These are phyloP conservation scores for Marchantia paleacea DNA, from an alignment of 225 moss, liverwort and hornwort genomes.

Conservation along the genomic window DNA sequence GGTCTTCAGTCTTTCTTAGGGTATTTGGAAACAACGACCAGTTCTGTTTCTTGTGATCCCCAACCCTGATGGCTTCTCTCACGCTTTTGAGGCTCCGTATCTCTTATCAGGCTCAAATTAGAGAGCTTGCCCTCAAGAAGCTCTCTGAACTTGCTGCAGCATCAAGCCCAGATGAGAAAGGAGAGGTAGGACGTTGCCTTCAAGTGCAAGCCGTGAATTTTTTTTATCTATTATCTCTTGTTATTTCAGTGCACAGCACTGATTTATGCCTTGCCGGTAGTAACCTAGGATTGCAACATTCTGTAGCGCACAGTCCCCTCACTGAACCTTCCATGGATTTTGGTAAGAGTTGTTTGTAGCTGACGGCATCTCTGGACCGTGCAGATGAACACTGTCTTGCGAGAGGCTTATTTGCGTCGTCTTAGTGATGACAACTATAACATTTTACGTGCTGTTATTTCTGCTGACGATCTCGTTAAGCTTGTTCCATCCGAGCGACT, in stretches of 20 bases:
- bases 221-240: too few relatives aligned
- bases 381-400: conserved; percentile 64
- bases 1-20: too few relatives aligned
- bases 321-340: background rate
- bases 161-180: conserved; percentile 20
- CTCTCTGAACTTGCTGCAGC: conserved; percentile 62
- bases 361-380: conserved; percentile 6
- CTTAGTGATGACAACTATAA: conserved; percentile 66
- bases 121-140: conserved; percentile 72
- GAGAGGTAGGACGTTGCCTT: conserved; percentile 29
- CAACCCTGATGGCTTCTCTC: too few relatives aligned
- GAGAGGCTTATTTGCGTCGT: conserved; percentile 64
- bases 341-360: background rate
- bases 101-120: conserved; percentile 57
- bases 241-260: background rate
- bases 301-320: background rate
- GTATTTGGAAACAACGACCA: too few relatives aligned
- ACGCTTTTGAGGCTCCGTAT: background rate
- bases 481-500: conserved; percentile 59
- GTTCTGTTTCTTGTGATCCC: too few relatives aligned
- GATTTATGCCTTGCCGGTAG: background rate
- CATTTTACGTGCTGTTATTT: conserved; percentile 59
- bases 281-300: background rate
- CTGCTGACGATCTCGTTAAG: conserved; percentile 55
- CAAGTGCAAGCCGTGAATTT: too few relatives aligned